Evolutionary conservation across 2,329 filamentous ascomycete genomes (phyloP).

Genomic region (Calonectria naviculata): DNA sequence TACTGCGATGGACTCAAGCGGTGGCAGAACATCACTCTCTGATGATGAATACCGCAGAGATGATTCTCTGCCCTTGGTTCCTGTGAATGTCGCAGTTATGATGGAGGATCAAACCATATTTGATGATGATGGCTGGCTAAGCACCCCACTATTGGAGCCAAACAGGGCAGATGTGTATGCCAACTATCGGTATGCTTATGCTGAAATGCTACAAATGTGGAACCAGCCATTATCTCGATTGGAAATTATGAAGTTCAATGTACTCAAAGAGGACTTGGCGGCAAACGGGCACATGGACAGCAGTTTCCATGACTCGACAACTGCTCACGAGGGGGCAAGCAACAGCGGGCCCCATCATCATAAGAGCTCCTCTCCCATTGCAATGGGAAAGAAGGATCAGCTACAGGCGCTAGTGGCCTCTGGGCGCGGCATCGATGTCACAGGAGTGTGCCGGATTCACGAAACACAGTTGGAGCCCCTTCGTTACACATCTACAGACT

Average conservation of each 20-base stretch:
- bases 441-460: constrained; percentile 71
- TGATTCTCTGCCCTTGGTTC: constrained; percentile 58
- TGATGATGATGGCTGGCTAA: constrained; percentile 75
- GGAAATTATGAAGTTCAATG: constrained; percentile 77
- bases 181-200: constrained; percentile 73
- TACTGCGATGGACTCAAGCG: constrained; percentile 58
- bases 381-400: constrained; percentile 67
- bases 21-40: constrained; percentile 62
- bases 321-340: constrained; percentile 52
- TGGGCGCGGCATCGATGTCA: constrained; percentile 70
- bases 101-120: constrained; percentile 74
- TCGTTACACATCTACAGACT: constrained; percentile 55
- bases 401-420: constrained; percentile 62
- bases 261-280: constrained; percentile 61
- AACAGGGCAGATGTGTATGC: constrained; percentile 61
- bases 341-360: constrained; percentile 49
- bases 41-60: constrained; percentile 64
- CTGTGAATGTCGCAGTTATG: constrained; percentile 62
- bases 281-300: constrained; percentile 41
- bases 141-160: constrained; percentile 66
- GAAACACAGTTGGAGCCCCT: constrained; percentile 71
- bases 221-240: constrained; percentile 70
- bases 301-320: constrained; percentile 50
- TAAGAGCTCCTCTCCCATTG: constrained; percentile 60
- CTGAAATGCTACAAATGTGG: constrained; percentile 77